Percentiles rank a stretch among this genome's conserved stretches.
phyloP scores from a whole-genome alignment of 73 alveolate genomes.

The Paramecium primaurelia region DNA sequence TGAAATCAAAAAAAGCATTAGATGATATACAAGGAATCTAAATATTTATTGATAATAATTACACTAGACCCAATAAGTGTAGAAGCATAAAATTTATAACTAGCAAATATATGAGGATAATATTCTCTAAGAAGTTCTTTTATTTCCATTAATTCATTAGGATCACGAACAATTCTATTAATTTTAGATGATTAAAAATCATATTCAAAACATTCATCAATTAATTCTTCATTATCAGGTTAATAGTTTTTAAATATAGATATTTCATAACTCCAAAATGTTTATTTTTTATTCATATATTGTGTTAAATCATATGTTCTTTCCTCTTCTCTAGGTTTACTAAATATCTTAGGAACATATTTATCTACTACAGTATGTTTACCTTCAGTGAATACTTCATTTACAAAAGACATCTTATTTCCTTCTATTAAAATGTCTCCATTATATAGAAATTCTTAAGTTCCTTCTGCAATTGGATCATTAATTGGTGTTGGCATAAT shows the following conservation, averaged over 20 bases:
- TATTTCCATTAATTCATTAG: background rate
- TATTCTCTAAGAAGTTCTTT: conserved; percentile 52
- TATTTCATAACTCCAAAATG: conserved; percentile 49
- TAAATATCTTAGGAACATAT: conserved; percentile 22
- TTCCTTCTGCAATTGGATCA: background rate
- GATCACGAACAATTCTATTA: conserved; percentile 48
- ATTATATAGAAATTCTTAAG: conserved; percentile 14
- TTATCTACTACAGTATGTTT: background rate
- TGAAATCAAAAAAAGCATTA: conserved; percentile 51
- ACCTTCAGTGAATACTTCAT: conserved; percentile 39
- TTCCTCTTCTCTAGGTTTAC: conserved; percentile 59
- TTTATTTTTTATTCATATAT: background rate
- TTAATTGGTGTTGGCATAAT: background rate
- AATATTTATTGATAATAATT: background rate
- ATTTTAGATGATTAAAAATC: conserved; percentile 75
- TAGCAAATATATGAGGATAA: conserved; percentile 19
- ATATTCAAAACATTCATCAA: conserved; percentile 79
- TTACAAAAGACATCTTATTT: conserved; percentile 26
- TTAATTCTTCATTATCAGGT: conserved; percentile 70
- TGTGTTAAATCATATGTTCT: conserved; percentile 14
- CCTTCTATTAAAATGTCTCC: conserved; percentile 45
- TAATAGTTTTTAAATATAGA: conserved; percentile 75
- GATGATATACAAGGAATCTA: conserved; percentile 44
- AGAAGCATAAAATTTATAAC: conserved; percentile 27
- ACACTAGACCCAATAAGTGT: background rate